Percentiles rank a stretch among this genome's conserved stretches.
phyloP scores from a whole-genome alignment of 177 flowering plant species.

The Vitis hybrid region DNA sequence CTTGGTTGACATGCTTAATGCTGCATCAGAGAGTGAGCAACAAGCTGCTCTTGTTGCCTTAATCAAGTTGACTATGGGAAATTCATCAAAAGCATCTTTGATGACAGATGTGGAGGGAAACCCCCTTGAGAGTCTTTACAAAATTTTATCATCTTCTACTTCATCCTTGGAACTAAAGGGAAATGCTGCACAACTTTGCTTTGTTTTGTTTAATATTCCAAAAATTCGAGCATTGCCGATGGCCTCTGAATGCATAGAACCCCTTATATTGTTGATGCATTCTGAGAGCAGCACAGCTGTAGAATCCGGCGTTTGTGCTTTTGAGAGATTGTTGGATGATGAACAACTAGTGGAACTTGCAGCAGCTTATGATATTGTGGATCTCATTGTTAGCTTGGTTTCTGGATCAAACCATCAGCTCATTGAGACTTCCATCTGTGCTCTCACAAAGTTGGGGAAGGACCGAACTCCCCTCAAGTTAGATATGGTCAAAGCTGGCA shows the following conservation, averaged over 20 bases:
- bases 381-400: conserved; percentile 69
- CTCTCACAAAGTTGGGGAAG: conserved; percentile 81
- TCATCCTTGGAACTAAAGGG: conserved; percentile 64
- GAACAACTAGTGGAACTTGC: conserved; percentile 72
- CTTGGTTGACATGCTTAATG: conserved; percentile 69
- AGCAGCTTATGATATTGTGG: conserved; percentile 51
- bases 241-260: conserved; percentile 65
- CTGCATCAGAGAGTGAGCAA: conserved; percentile 25
- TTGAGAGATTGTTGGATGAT: conserved; percentile 73
- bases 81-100: conserved; percentile 44
- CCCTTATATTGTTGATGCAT: conserved; percentile 64
- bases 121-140: conserved; percentile 57
- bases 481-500: conserved; percentile 78
- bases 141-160: conserved; percentile 46
- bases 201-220: conserved; percentile 51
- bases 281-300: conserved; percentile 46
- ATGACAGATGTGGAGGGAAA: conserved; percentile 14
- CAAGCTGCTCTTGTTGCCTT: conserved; percentile 64
- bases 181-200: conserved; percentile 72
- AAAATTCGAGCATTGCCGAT: conserved; percentile 53
- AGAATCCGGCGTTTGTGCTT: conserved; percentile 71
- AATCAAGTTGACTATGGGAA: conserved; percentile 61
- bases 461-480: conserved; percentile 67
- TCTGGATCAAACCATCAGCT: conserved; percentile 58
- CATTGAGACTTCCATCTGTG: conserved; percentile 70